Evolutionary conservation across 2,329 filamentous ascomycete species (phyloP), one percentile per base, ranked within the genome.

Genomic region (Drechslerella dactyloides): DNA sequence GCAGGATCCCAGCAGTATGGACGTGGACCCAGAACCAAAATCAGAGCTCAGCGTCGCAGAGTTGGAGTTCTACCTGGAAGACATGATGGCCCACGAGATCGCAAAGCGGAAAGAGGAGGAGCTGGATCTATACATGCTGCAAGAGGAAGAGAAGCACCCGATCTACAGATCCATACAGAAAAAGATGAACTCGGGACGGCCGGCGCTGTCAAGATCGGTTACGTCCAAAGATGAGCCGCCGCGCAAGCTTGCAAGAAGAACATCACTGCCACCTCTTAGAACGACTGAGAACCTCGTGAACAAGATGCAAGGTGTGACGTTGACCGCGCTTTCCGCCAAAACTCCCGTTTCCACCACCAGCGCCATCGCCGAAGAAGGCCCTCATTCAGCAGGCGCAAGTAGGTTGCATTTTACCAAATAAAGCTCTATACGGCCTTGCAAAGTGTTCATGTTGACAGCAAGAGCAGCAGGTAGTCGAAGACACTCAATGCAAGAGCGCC

Each of bases 141-240:
- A 65, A 44, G 61, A 65, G 19, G 61, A 65, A 24, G 61, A 65
- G 46, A 65, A 65, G 19, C 61, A 57, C 15, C 55, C 10, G n/a
- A 65, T 57, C 15, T 65, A 65, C 27, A 55, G 50, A 37, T 52
- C 44, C 30, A 17, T 65, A 6, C 19, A 21, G 27, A 65, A 27
- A n/a, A 30, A 65, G 19, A 44, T 51, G 44, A 51, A 42, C 30
- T 53, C 50, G 13, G 24, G 24, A 24, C 56, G 61, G 19, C 19
- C 44, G 19, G 27, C 30, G 1, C 23, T 55, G 6, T 15, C 21
- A 4, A 48, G 10, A 33, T 11, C 23, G n/a, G n/a, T 7, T 21
- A 8, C 30, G 4, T 50, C 60, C 13, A 64, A 64, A 17, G 5
- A 8, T 15, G 51, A n/a, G 15, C 10, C 27, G 1, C 13, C 30